Conservation (phyloP, 257 asterid species). For the Ocimum tenuiflorum region DNA sequence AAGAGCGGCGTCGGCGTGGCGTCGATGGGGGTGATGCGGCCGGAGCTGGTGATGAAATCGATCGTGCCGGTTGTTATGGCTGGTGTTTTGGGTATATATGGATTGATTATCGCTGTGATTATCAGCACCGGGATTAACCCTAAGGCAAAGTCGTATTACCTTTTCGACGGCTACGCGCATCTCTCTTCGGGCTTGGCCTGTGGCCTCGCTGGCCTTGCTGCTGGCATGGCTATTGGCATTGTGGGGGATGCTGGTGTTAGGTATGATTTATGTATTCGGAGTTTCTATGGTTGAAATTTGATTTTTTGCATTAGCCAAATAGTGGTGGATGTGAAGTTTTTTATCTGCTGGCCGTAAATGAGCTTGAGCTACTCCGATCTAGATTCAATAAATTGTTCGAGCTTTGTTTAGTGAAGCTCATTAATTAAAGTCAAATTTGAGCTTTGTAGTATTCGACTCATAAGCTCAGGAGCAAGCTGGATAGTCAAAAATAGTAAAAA, state of each 20-base stretch:
- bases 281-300: not conserved
- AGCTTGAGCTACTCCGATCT: too few species aligned
- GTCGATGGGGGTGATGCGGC: constrained; percentile 87
- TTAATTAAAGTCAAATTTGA: too few species aligned
- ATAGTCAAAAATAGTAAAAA: too few species aligned
- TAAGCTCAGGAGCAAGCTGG: too few species aligned
- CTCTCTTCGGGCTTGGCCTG: constrained; percentile 71
- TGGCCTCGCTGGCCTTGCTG: constrained; percentile 75
- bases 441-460: too few species aligned
- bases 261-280: constrained; percentile 26
- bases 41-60: constrained; percentile 80
- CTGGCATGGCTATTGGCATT: constrained; percentile 84
- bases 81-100: constrained; percentile 83
- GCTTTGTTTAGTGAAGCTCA: too few species aligned
- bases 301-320: not conserved
- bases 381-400: too few species aligned
- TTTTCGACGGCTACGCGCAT: constrained; percentile 82
- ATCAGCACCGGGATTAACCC: constrained; percentile 82
- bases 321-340: not conserved
- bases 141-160: constrained; percentile 67
- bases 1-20: constrained; percentile 90
- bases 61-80: constrained; percentile 89
- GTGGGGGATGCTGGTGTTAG: constrained; percentile 92
- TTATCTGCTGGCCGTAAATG: too few species aligned
- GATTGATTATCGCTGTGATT: constrained; percentile 75